These are phyloP conservation scores for Tricladium varicosporioides DNA, from an alignment of 2,329 filamentous ascomycete species.

Conservation along the genomic window DNA sequence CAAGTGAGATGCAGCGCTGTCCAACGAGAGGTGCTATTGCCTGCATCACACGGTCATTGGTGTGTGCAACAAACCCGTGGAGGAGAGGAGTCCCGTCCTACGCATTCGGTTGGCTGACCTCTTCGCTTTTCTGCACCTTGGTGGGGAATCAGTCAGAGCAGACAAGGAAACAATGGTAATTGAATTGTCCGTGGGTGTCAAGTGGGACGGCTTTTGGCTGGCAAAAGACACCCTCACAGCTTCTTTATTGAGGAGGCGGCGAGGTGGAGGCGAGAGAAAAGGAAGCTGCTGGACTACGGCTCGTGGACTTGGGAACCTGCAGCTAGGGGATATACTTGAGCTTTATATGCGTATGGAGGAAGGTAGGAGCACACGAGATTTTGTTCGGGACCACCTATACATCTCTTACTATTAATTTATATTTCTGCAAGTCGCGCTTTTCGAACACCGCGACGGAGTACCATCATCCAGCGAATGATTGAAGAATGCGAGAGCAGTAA, in stretches of 20 bases:
- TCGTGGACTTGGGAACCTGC: conserved; percentile 4
- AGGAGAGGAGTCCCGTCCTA: conserved; percentile 13
- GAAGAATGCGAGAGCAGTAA: background rate
- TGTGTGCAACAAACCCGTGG: conserved; percentile 14
- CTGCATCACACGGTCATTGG: conserved; percentile 16
- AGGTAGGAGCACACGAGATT: background rate
- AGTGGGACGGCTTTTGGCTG: background rate
- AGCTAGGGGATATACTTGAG: conserved; percentile 11
- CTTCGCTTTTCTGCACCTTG: background rate
- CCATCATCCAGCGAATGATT: background rate
- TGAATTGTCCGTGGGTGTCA: background rate
- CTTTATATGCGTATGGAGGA: conserved; percentile 7
- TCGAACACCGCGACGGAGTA: background rate
- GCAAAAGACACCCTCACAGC: background rate
- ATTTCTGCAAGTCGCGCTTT: conserved; percentile 5
- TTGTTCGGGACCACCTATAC: conserved; percentile 5
- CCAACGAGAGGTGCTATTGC: conserved; percentile 22
- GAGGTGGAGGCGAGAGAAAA: conserved; percentile 54
- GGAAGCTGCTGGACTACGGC: conserved; percentile 43
- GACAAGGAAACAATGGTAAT: background rate
- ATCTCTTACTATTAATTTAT: conserved; percentile 15
- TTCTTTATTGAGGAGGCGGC: conserved; percentile 35
- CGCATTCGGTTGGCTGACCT: conserved; percentile 9
- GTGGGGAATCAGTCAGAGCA: background rate
- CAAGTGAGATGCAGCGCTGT: conserved; percentile 15